Evolutionary conservation across 176 grass and related monocot genomes (phyloP).

Genomic region (Rhynchospora breviuscula): DNA sequence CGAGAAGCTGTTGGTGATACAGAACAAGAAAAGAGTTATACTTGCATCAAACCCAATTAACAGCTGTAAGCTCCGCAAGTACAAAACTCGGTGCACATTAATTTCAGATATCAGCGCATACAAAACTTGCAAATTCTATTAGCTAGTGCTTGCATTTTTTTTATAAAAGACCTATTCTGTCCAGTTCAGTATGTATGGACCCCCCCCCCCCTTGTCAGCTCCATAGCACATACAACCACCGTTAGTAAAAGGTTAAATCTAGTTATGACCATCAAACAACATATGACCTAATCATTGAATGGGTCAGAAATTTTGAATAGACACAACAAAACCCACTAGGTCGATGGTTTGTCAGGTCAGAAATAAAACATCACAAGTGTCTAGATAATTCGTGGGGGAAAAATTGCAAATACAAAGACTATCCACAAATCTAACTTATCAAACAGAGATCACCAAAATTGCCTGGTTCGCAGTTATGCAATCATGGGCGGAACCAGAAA

Average conservation of each 20-base stretch:
- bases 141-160: neutral
- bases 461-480: neutral
- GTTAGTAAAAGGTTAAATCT: neutral
- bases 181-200: neutral
- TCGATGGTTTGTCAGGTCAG: neutral
- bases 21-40: conserved; percentile 7
- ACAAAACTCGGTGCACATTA: neutral
- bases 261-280: neutral
- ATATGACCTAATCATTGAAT: neutral
- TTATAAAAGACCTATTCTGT: neutral
- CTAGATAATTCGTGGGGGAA: neutral
- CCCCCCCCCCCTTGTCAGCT: neutral
- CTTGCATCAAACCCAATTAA: conserved; percentile 4
- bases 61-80: neutral
- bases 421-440: neutral
- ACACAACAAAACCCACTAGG: neutral
- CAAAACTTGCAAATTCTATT: neutral
- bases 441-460: too few relatives aligned
- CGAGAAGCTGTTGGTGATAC: conserved; percentile 55
- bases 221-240: neutral
- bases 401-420: neutral
- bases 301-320: neutral
- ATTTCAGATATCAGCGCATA: neutral
- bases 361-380: neutral
- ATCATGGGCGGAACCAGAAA: too few relatives aligned